These are phyloP conservation scores for Penicillium sp. DNA, from an alignment of 2,329 filamentous ascomycete genomes.

Conservation along the genomic window DNA sequence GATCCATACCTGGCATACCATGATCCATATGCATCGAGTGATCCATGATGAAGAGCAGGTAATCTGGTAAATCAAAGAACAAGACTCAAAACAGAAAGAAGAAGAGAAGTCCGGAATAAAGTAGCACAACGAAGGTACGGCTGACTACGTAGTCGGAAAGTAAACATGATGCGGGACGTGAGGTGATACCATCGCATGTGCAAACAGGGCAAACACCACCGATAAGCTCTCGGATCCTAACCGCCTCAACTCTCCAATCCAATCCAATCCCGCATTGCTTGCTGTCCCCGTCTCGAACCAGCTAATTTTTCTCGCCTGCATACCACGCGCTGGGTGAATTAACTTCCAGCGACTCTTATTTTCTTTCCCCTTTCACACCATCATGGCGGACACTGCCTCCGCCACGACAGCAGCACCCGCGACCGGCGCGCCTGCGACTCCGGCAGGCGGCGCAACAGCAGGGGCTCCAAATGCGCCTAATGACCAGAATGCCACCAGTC, in stretches of 20 bases:
- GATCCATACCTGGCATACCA: slow-evolving; percentile 48
- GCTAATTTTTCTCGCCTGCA: not conserved
- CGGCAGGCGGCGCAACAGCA: slow-evolving; percentile 21
- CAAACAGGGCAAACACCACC: slow-evolving; percentile 2
- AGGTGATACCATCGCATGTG: slow-evolving; percentile 2
- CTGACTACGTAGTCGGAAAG: not conserved
- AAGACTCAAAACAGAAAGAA: not conserved
- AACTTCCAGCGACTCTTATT: not conserved
- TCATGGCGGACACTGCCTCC: slow-evolving; percentile 47
- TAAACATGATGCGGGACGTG: slow-evolving; percentile 12
- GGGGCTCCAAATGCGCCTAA: slow-evolving; percentile 23
- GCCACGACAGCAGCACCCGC: slow-evolving; percentile 26
- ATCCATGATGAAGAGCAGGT: slow-evolving; percentile 29
- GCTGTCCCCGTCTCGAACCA: not conserved
- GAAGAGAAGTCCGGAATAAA: no score
- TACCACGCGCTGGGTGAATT: not conserved
- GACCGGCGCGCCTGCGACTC: slow-evolving; percentile 19
- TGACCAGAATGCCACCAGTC: slow-evolving; percentile 33
- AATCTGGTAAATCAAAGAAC: not conserved
- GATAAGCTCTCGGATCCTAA: slow-evolving; percentile 1
- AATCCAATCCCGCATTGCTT: not conserved
- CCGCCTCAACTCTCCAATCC: slow-evolving; percentile 2
- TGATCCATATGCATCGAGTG: slow-evolving; percentile 52
- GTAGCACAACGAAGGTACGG: not conserved
- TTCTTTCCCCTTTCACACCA: slow-evolving; percentile 11